Evolutionary conservation across 164 flowering plant genomes (phyloP).

Genomic region (Houttuynia cordata): DNA sequence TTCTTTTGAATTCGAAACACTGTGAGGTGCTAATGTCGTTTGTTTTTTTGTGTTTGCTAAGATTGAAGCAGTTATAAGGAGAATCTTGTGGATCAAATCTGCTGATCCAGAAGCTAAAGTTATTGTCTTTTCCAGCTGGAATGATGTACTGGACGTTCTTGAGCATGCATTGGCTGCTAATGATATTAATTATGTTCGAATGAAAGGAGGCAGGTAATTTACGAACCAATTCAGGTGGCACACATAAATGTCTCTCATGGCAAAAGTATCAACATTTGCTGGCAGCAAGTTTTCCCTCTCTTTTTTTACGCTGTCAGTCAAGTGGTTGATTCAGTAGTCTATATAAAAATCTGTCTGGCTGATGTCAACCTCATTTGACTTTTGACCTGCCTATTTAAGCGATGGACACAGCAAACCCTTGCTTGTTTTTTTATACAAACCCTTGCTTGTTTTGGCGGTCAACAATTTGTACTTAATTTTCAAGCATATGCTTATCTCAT

Average conservation of each 20-base stretch:
- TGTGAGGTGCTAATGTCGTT: too few relatives aligned
- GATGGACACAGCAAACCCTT: not conserved
- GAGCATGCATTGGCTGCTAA: conserved; percentile 73
- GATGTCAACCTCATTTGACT: not conserved
- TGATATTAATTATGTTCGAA: conserved; percentile 42
- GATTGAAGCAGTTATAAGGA: conserved; percentile 84
- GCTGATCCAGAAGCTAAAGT: conserved; percentile 65
- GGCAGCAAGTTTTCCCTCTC: not conserved
- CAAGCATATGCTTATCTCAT: not conserved
- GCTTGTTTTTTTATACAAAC: not conserved
- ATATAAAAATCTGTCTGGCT: not conserved
- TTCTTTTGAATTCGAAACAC: not conserved
- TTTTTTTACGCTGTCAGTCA: too few relatives aligned
- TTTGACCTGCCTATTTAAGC: not conserved
- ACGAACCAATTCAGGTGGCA: not conserved
- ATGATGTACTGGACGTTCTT: conserved; percentile 89
- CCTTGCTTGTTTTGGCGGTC: not conserved
- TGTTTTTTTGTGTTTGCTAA: conserved; percentile 11
- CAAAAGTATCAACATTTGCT: not conserved
- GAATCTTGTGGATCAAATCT: conserved; percentile 67
- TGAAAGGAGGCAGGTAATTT: conserved; percentile 94
- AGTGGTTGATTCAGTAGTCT: too few relatives aligned
- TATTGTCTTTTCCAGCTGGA: conserved; percentile 94
- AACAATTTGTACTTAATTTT: not conserved
- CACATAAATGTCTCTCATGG: not conserved